Conservation (phyloP, 2,329 filamentous ascomycete species). For the Diplodia corticola region DNA sequence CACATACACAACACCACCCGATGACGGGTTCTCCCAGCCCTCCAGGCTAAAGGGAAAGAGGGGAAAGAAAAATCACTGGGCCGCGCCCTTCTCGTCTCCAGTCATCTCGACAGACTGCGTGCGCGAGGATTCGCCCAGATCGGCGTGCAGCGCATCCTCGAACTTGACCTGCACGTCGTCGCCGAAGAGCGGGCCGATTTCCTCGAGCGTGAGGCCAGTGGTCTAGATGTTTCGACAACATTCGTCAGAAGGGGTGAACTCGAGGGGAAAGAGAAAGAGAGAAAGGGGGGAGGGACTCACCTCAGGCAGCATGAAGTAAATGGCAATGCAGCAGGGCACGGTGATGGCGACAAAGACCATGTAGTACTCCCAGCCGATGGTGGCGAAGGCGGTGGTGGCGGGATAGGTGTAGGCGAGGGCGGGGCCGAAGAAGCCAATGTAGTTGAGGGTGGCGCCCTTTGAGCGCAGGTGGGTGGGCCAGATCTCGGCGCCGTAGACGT, state of each 20-base stretch:
- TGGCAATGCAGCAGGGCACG: conserved; percentile 28
- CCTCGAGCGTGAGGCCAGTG: conserved; percentile 35
- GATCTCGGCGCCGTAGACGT: conserved; percentile 39
- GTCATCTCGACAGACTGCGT: neutral
- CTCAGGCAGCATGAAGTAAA: conserved; percentile 33
- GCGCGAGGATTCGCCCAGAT: neutral
- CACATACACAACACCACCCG: neutral
- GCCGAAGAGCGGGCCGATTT: conserved; percentile 35
- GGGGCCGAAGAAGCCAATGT: conserved; percentile 31
- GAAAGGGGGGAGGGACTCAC: conserved; percentile 16
- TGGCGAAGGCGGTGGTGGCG: conserved; percentile 27
- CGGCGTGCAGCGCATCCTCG: conserved; percentile 25
- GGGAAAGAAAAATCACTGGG: no score
- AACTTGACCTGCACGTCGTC: conserved; percentile 33
- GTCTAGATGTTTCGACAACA: conserved; percentile 25
- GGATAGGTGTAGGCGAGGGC: conserved; percentile 28
- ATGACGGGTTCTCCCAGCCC: no score
- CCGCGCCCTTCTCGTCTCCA: neutral
- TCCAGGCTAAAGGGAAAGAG: no score
- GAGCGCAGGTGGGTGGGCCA: conserved; percentile 38
- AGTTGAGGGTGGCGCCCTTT: conserved; percentile 27
- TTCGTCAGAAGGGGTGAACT: no score
- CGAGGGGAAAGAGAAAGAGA: no score
- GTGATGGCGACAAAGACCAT: conserved; percentile 33
- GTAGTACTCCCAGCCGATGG: conserved; percentile 38